A percentile compares a stretch with the other conserved stretches of the same genome.
These are phyloP conservation scores for Colletotrichum sp. DNA, from an alignment of 2,329 filamentous ascomycete species.

Conservation along the genomic window DNA sequence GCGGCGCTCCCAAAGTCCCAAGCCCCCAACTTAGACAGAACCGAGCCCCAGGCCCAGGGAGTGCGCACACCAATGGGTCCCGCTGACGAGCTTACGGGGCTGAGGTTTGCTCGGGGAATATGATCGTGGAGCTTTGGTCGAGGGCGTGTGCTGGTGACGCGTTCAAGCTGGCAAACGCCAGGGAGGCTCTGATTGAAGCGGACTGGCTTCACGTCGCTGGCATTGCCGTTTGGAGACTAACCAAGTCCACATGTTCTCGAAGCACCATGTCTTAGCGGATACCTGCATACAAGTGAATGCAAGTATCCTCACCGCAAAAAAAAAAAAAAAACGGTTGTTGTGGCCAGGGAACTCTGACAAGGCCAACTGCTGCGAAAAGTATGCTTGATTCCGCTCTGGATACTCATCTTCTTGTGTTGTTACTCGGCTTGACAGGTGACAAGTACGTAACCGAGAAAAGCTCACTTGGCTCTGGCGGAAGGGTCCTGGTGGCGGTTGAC, in stretches of 20 bases:
- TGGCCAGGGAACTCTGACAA: background rate
- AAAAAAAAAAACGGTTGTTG: background rate
- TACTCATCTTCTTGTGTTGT: background rate
- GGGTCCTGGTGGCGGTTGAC: background rate
- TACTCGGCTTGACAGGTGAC: background rate
- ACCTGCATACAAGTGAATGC: background rate
- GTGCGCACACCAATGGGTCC: background rate
- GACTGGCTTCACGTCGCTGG: background rate
- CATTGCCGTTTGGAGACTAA: background rate
- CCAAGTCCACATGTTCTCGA: background rate
- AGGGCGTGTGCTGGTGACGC: background rate
- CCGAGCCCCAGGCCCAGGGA: background rate
- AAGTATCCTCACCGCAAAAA: conserved; percentile 10
- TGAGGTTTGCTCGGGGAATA: background rate
- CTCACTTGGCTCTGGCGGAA: background rate
- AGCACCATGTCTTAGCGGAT: background rate
- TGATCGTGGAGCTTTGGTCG: background rate
- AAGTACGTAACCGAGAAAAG: background rate
- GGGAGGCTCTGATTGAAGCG: background rate
- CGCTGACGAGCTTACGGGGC: background rate
- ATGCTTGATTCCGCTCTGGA: background rate
- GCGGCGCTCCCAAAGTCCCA: background rate
- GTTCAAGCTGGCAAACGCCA: background rate
- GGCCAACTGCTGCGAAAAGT: background rate
- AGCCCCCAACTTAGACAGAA: background rate